These are phyloP conservation scores for Canna indica DNA, from an alignment of 176 grass and related monocot species.

Conservation along the genomic window DNA sequence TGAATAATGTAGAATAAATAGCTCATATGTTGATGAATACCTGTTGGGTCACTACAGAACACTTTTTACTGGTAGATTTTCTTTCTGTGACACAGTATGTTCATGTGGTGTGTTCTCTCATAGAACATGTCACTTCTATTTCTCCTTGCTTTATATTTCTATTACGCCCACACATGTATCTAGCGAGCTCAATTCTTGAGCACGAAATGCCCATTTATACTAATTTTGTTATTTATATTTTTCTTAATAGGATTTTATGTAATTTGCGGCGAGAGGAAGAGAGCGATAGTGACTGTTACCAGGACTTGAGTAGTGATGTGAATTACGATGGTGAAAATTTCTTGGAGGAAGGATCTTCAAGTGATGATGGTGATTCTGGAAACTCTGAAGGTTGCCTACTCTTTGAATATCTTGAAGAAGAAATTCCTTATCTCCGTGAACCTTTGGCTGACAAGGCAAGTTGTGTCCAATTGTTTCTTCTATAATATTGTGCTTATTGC, in stretches of 20 bases:
- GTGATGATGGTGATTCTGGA: conserved; percentile 29
- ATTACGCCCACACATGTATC: too few relatives aligned
- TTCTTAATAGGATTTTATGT: neutral
- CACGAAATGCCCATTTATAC: too few relatives aligned
- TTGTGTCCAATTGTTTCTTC: neutral
- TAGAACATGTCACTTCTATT: neutral
- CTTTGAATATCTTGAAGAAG: conserved; percentile 38
- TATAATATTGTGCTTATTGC: neutral
- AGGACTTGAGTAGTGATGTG: conserved; percentile 2
- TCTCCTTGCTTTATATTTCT: neutral
- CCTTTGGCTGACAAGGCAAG: conserved; percentile 32
- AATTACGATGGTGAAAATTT: neutral
- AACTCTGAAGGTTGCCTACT: conserved; percentile 27
- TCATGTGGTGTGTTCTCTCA: neutral
- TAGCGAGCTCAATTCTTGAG: neutral
- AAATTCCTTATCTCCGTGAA: conserved; percentile 43
- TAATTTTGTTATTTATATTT: neutral
- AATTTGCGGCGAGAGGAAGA: neutral
- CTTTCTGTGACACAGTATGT: neutral
- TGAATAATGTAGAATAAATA: neutral
- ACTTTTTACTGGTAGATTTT: neutral
- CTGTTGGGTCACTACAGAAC: neutral
- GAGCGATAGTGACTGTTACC: conserved; percentile 4
- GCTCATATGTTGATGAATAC: neutral
- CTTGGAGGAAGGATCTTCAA: conserved; percentile 3